Evolutionary conservation across 768 basidiomycete species (phyloP).

Genomic region (Stropharia rugosoannulata): DNA sequence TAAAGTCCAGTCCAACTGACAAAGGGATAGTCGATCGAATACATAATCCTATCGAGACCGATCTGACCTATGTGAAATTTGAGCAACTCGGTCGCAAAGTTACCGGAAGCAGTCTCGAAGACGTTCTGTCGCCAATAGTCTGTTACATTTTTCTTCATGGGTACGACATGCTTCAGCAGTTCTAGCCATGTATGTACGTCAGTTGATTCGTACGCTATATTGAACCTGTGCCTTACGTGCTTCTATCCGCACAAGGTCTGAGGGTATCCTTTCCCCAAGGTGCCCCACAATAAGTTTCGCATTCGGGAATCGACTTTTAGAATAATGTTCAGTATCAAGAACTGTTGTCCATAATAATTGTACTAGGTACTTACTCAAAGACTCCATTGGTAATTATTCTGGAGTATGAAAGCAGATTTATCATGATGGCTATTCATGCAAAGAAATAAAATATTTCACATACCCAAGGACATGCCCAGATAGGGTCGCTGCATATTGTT

Average conservation of each 20-base stretch:
- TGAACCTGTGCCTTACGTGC: slow-evolving; percentile 25
- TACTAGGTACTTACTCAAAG: slow-evolving; percentile 28
- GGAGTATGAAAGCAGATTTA: not conserved
- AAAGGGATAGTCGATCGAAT: slow-evolving; percentile 38
- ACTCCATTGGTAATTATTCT: slow-evolving; percentile 37
- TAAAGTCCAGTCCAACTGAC: slow-evolving; percentile 15
- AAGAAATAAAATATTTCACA: no score
- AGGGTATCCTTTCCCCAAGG: slow-evolving; percentile 41
- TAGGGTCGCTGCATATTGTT: slow-evolving; percentile 37
- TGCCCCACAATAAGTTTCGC: slow-evolving; percentile 41
- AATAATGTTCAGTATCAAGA: no score
- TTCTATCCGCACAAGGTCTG: slow-evolving; percentile 41
- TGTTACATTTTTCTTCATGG: slow-evolving; percentile 35
- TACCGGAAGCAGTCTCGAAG: slow-evolving; percentile 39
- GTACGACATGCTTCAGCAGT: no score
- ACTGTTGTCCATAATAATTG: not conserved
- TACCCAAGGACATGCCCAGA: slow-evolving; percentile 40
- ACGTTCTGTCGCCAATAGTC: slow-evolving; percentile 39
- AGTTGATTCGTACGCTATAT: no score
- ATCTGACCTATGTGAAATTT: slow-evolving; percentile 38
- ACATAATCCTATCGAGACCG: slow-evolving; percentile 40
- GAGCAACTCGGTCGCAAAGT: slow-evolving; percentile 38
- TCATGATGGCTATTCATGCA: not conserved
- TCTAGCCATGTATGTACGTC: no score
- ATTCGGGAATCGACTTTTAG: slow-evolving; percentile 38